phyloP scores from a whole-genome alignment of 805 yeast species.

The Candida nonsorbophila region DNA sequence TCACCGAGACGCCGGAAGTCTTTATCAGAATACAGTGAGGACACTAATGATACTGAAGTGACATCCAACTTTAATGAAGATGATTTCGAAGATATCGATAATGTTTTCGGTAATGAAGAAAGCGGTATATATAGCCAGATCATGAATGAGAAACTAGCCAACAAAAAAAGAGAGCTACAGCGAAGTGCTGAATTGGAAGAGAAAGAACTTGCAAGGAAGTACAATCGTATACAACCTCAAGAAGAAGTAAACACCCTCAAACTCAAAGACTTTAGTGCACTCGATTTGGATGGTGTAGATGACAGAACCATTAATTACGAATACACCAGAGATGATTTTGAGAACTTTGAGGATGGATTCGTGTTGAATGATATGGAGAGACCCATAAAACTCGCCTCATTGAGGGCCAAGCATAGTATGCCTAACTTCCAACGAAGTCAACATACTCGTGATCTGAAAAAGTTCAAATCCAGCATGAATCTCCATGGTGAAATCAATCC shows the following conservation, averaged over 20 bases:
- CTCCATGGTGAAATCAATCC: slow-evolving; percentile 13
- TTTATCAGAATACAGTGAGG: slow-evolving; percentile 34
- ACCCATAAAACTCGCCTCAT: slow-evolving; percentile 2
- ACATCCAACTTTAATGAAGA: slow-evolving; percentile 35
- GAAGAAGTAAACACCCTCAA: slow-evolving; percentile 25
- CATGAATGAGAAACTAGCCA: slow-evolving; percentile 18
- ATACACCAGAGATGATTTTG: slow-evolving; percentile 32
- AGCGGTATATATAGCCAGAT: slow-evolving; percentile 25
- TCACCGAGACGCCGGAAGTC: slow-evolving; percentile 15
- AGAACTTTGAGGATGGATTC: slow-evolving; percentile 33
- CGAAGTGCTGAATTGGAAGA: slow-evolving; percentile 32
- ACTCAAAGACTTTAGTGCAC: slow-evolving; percentile 19
- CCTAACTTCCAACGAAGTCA: slow-evolving; percentile 8
- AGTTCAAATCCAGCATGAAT: slow-evolving; percentile 30
- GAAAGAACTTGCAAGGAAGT: slow-evolving; percentile 16
- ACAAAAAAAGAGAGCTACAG: slow-evolving; percentile 18
- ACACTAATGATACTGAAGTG: slow-evolving; percentile 34
- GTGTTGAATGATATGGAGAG: slow-evolving; percentile 9
- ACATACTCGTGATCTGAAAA: slow-evolving; percentile 11
- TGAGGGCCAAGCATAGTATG: slow-evolving; percentile 10
- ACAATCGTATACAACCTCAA: slow-evolving; percentile 7
- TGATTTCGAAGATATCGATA: slow-evolving; percentile 32
- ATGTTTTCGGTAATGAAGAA: slow-evolving; percentile 33
- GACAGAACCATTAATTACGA: slow-evolving; percentile 33
- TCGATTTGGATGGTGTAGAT: slow-evolving; percentile 7